Evolutionary conservation across 73 alveolate species (phyloP).

Genomic region (Paramecium bursaria): DNA sequence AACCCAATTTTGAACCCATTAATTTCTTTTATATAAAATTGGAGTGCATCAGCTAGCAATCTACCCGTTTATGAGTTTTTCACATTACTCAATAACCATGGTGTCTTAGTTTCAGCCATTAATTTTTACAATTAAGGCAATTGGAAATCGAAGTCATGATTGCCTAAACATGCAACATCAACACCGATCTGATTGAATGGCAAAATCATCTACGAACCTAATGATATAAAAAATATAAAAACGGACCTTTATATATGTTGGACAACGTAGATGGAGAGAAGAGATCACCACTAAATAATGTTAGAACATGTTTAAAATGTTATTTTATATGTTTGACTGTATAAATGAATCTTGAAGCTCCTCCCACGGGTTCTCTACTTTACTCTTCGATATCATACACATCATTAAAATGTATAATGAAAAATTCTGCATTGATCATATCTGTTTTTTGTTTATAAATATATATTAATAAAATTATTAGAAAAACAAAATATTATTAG

Average conservation of each 20-base stretch:
- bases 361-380: conserved; percentile 76
- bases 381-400: conserved; percentile 83
- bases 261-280: conserved; percentile 85
- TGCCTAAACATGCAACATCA: conserved; percentile 87
- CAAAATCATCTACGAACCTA: conserved; percentile 74
- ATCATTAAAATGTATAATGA: conserved; percentile 85
- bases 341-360: conserved; percentile 81
- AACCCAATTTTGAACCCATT: conserved; percentile 77
- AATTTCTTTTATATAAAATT: conserved; percentile 56
- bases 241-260: conserved; percentile 75
- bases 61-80: conserved; percentile 65
- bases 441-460: too few relatives aligned
- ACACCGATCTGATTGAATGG: conserved; percentile 72
- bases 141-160: conserved; percentile 87
- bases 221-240: too few relatives aligned
- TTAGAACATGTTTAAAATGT: conserved; percentile 65
- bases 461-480: too few relatives aligned
- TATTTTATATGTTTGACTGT: conserved; percentile 66
- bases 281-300: conserved; percentile 84
- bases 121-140: conserved; percentile 67
- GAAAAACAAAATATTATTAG: too few relatives aligned
- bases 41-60: conserved; percentile 73
- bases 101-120: conserved; percentile 60
- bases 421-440: too few relatives aligned
- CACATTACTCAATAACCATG: conserved; percentile 82